Evolutionary conservation across 208 protist genomes (phyloP).

Genomic region (Leishmania tarentolae): DNA sequence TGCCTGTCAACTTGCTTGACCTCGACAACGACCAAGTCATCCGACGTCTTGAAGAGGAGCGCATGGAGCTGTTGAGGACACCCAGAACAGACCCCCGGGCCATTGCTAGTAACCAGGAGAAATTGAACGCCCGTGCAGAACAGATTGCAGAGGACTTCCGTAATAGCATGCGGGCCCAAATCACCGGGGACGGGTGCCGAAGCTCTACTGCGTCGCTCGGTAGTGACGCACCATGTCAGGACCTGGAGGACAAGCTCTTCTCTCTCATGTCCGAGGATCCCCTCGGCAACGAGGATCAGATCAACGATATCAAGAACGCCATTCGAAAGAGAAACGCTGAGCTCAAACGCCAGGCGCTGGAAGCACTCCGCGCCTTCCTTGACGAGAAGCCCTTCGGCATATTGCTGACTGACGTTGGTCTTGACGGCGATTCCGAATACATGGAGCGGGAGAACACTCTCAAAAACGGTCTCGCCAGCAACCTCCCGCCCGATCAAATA

Average conservation of each 20-base stretch:
- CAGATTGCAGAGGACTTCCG: slow-evolving; percentile 43
- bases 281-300: slow-evolving; percentile 30
- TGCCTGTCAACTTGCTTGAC: slow-evolving; percentile 54
- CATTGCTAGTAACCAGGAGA: slow-evolving; percentile 38
- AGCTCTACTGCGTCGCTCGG: slow-evolving; percentile 32
- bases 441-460: slow-evolving; percentile 36
- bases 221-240: slow-evolving; percentile 46
- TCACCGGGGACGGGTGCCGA: slow-evolving; percentile 27
- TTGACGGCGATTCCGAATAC: slow-evolving; percentile 43
- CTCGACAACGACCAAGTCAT: slow-evolving; percentile 53
- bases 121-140: slow-evolving; percentile 38
- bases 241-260: slow-evolving; percentile 58
- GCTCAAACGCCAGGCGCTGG: slow-evolving; percentile 33
- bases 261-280: slow-evolving; percentile 42
- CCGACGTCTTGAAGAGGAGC: slow-evolving; percentile 41
- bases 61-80: slow-evolving; percentile 41
- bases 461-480: slow-evolving; percentile 2
- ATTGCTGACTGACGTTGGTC: slow-evolving; percentile 29
- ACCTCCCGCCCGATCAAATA: slow-evolving; percentile 1
- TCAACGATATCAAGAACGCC: slow-evolving; percentile 44
- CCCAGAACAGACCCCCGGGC: slow-evolving; percentile 23
- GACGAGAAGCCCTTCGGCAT: slow-evolving; percentile 52
- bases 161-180: slow-evolving; percentile 35
- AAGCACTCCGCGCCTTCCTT: slow-evolving; percentile 35
- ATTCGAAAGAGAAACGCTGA: slow-evolving; percentile 44